These are phyloP conservation scores for Trametes villosa DNA, from an alignment of 768 basidiomycete genomes.

Conservation along the genomic window DNA sequence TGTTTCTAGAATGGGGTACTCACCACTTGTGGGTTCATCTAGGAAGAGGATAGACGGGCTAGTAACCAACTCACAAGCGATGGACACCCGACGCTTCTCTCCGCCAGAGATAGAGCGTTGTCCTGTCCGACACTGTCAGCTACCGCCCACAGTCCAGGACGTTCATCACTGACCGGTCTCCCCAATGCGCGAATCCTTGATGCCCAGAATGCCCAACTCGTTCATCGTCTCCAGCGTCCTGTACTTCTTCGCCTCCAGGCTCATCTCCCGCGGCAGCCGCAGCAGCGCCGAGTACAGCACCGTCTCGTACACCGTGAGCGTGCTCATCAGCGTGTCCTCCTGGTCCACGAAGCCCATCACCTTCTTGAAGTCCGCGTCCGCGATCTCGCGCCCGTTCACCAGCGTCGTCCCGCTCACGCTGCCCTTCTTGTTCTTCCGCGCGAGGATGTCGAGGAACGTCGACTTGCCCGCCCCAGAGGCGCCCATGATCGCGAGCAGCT, in stretches of 20 bases:
- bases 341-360: conserved; percentile 97
- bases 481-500: conserved; percentile 95
- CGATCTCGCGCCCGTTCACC: conserved; percentile 84
- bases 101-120: conserved; percentile 94
- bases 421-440: conserved; percentile 87
- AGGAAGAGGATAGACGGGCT: conserved; percentile 95
- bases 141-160: background rate
- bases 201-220: conserved; percentile 90
- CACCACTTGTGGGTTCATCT: conserved; percentile 96
- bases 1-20: conserved; percentile 27
- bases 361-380: conserved; percentile 74
- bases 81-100: conserved; percentile 95
- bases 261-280: conserved; percentile 93
- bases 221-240: conserved; percentile 95
- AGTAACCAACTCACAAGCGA: conserved; percentile 97
- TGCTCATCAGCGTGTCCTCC: conserved; percentile 97
- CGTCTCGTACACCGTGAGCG: conserved; percentile 97
- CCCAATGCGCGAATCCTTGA: conserved; percentile 90
- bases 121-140: conserved; percentile 45
- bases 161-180: conserved; percentile 64
- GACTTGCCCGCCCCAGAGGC: conserved; percentile 97
- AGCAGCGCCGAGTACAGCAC: conserved; percentile 92
- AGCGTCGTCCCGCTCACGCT: conserved; percentile 71
- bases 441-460: conserved; percentile 94
- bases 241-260: conserved; percentile 91